Evolutionary conservation across 257 asterid species (phyloP).

Genomic region (Petrea volubilis): DNA sequence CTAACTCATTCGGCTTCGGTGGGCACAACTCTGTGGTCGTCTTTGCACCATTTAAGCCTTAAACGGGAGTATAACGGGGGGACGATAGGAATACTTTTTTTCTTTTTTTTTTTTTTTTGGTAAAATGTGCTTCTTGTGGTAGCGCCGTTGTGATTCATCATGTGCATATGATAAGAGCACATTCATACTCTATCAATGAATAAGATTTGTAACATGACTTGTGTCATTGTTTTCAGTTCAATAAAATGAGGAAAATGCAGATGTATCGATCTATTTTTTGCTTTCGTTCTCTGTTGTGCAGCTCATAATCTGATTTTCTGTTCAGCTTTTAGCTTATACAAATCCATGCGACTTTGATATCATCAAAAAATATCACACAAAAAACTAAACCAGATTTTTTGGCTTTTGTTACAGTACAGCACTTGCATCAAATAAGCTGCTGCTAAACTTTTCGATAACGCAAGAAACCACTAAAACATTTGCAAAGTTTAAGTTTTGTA

Average conservation of each 20-base stretch:
- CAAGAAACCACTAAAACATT: background rate
- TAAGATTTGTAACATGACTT: background rate
- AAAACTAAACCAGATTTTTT: no score
- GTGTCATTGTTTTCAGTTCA: background rate
- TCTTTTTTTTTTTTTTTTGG: background rate
- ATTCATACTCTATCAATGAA: slow-evolving; percentile 4
- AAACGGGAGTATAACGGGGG: slow-evolving; percentile 13
- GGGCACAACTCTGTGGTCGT: slow-evolving; percentile 73
- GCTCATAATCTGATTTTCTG: background rate
- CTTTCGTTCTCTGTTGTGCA: background rate
- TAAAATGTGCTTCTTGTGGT: background rate
- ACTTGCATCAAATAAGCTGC: no score
- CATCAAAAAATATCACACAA: no score
- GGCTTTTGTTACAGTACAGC: background rate
- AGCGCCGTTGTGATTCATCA: background rate
- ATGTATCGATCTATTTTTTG: no score
- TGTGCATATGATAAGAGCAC: background rate
- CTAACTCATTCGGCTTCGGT: slow-evolving; percentile 77
- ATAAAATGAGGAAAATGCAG: background rate
- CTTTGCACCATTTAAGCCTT: slow-evolving; percentile 74
- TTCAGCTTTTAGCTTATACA: background rate
- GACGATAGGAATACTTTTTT: background rate
- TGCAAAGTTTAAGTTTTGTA: background rate
- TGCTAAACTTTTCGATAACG: background rate
- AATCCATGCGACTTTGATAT: background rate